Conservation (phyloP, 768 basidiomycete genomes). For the Pulveroboletus sp. region DNA sequence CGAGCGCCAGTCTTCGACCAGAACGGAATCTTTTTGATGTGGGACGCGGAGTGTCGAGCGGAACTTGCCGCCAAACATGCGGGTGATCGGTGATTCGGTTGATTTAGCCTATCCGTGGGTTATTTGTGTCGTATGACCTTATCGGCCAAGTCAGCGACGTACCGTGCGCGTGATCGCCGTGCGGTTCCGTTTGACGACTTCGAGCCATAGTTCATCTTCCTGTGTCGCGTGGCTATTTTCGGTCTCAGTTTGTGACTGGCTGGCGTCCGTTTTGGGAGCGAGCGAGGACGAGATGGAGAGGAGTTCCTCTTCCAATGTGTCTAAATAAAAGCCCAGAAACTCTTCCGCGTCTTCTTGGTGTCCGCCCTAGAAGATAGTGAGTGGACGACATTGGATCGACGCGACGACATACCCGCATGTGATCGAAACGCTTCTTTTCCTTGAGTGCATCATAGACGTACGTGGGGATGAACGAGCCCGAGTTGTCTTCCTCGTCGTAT, state of each 20-base stretch:
- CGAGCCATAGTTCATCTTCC: constrained; percentile 79
- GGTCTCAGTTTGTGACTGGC: constrained; percentile 5
- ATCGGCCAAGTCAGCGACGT: constrained; percentile 32
- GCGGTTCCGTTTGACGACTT: constrained; percentile 88
- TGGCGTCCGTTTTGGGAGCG: constrained; percentile 35
- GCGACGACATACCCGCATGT: constrained; percentile 68
- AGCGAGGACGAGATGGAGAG: constrained; percentile 58
- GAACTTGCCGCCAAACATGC: constrained; percentile 92
- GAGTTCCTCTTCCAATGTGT: constrained; percentile 91
- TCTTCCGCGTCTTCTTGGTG: constrained; percentile 99
- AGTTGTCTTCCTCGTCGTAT: constrained; percentile 48
- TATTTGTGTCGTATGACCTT: constrained; percentile 1
- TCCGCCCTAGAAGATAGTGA: constrained; percentile 52
- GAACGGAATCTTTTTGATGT: constrained; percentile 78
- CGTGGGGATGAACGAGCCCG: constrained; percentile 77
- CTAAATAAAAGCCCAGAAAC: constrained; percentile 95
- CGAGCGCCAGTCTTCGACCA: constrained; percentile 89
- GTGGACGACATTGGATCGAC: neutral
- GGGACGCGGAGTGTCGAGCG: constrained; percentile 79
- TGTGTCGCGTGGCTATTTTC: constrained; percentile 21
- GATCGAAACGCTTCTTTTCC: constrained; percentile 89
- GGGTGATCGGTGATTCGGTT: constrained; percentile 81
- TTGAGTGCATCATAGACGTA: constrained; percentile 91
- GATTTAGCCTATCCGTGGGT: constrained; percentile 55
- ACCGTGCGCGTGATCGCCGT: constrained; percentile 77